phyloP scores from a whole-genome alignment of 139 green algal genomes.

The Pseudopediastrum boryanum region DNA sequence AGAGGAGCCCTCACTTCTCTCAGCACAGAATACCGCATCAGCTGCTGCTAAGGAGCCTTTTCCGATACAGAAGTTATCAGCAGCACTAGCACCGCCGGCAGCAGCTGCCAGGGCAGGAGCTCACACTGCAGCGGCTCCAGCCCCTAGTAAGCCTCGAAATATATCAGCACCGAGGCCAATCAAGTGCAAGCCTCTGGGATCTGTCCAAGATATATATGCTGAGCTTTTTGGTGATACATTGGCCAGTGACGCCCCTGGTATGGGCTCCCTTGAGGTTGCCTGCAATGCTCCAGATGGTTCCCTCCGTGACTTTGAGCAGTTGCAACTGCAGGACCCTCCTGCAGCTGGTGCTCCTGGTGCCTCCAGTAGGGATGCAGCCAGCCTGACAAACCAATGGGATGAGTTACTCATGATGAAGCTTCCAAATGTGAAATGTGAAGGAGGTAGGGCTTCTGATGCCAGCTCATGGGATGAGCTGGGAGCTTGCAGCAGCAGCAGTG shows the following conservation, averaged over 20 bases:
- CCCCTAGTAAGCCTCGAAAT: too few species aligned
- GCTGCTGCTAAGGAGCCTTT: too few species aligned
- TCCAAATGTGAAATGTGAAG: slow-evolving; percentile 4
- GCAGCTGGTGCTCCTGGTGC: background rate
- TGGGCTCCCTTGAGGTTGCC: background rate
- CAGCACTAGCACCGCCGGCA: too few species aligned
- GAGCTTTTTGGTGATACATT: slow-evolving; percentile 1
- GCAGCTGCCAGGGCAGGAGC: too few species aligned
- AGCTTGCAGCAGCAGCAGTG: too few species aligned
- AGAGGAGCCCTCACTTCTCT: too few species aligned
- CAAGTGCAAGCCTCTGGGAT: background rate
- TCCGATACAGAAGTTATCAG: too few species aligned
- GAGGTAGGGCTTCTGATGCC: background rate
- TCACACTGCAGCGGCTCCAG: too few species aligned
- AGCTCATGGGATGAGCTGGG: too few species aligned
- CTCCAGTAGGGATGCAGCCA: background rate
- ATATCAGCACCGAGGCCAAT: too few species aligned
- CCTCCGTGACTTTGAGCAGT: background rate
- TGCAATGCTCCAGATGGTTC: background rate
- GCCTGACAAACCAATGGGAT: background rate
- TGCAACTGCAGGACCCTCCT: slow-evolving; percentile 5
- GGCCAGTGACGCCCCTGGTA: background rate
- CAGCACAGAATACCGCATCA: too few species aligned
- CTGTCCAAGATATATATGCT: slow-evolving; percentile 20
- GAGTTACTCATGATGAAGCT: background rate